A percentile compares a stretch with the other conserved stretches of the same genome.
Conservation (phyloP, 306 rosid genomes). For the Lablab purpureus region DNA sequence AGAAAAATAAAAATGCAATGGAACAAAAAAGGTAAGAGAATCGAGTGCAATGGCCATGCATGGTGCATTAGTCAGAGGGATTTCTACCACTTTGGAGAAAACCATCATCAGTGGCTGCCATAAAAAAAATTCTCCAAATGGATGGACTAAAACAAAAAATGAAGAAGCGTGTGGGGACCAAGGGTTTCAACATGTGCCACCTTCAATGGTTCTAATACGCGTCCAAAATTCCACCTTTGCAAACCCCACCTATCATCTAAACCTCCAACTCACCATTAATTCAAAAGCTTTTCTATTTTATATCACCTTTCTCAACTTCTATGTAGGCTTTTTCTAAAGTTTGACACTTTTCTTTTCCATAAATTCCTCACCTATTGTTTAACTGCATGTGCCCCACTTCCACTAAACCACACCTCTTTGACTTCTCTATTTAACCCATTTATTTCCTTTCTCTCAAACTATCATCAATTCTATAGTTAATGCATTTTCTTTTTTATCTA, state of each 20-base stretch:
- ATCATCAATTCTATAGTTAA: neutral
- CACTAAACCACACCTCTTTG: constrained; percentile 48
- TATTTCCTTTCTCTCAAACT: constrained; percentile 24
- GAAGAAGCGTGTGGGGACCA: constrained; percentile 38
- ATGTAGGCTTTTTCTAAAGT: constrained; percentile 12
- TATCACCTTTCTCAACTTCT: constrained; percentile 30
- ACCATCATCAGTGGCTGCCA: constrained; percentile 41
- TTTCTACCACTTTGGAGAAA: constrained; percentile 26
- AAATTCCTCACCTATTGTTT: constrained; percentile 36
- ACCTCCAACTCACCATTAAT: constrained; percentile 24
- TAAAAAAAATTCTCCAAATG: constrained; percentile 44
- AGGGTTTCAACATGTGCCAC: constrained; percentile 35
- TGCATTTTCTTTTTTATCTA: neutral
- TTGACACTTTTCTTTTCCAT: neutral
- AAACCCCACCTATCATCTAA: constrained; percentile 7
- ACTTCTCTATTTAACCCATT: constrained; percentile 55
- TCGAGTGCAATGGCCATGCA: constrained; percentile 48
- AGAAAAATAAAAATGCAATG: constrained; percentile 5
- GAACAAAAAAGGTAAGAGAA: constrained; percentile 34
- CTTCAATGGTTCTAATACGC: constrained; percentile 51
- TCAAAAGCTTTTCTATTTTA: constrained; percentile 29
- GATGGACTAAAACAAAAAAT: constrained; percentile 52
- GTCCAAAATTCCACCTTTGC: constrained; percentile 44
- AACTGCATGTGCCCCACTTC: constrained; percentile 31
- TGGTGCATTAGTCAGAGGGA: constrained; percentile 47